These are phyloP conservation scores for Tuber umbilicatum DNA, from an alignment of 495 filamentous ascomycete species.

Conservation along the genomic window DNA sequence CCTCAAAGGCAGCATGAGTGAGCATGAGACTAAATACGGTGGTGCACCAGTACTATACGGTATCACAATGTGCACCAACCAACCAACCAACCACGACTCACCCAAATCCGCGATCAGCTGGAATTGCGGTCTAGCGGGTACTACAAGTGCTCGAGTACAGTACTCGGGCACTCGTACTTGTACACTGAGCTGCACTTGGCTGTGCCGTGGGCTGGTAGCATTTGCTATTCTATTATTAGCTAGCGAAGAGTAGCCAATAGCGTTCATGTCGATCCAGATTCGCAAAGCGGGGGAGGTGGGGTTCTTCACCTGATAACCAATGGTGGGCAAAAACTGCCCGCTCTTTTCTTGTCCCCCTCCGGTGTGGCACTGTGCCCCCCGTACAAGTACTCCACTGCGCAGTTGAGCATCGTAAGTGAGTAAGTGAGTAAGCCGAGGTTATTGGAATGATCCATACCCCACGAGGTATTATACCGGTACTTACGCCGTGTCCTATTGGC, in stretches of 20 bases:
- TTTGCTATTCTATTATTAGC: neutral
- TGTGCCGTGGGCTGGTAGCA: neutral
- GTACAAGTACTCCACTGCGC: neutral
- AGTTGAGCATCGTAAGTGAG: neutral
- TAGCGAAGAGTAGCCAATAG: neutral
- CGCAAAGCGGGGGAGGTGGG: neutral
- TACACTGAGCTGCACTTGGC: neutral
- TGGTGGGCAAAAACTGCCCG: neutral
- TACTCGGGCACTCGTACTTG: neutral
- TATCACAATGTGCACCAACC: no score
- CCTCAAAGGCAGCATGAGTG: neutral
- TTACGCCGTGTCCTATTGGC: neutral
- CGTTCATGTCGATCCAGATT: neutral
- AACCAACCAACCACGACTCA: neutral
- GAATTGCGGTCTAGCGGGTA: no score
- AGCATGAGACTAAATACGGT: neutral
- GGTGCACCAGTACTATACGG: neutral
- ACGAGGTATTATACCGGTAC: neutral
- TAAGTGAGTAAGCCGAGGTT: no score
- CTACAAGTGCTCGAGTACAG: neutral
- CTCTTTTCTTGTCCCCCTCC: neutral
- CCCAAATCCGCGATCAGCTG: neutral
- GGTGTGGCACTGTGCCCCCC: no score
- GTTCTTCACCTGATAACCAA: neutral
- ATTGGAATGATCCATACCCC: neutral